Conservation (phyloP, 2,329 filamentous ascomycete species). For the Cercospora nicotianae region DNA sequence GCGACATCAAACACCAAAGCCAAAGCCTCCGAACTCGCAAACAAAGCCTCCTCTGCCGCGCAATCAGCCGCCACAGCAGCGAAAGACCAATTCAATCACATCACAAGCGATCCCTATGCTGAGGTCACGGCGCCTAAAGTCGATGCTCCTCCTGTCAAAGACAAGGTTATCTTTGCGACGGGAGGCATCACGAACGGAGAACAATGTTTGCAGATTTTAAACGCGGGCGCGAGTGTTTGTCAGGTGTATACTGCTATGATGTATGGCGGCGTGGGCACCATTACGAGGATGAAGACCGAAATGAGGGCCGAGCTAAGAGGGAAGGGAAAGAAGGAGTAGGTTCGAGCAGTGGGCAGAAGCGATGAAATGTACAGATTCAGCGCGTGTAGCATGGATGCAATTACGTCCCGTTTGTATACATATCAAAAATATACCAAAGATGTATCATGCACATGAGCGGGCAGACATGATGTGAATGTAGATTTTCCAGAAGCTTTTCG, state of each 20-base stretch:
- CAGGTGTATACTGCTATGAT: constrained; percentile 70
- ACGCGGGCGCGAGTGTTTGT: constrained; percentile 79
- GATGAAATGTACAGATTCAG: not conserved
- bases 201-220: constrained; percentile 77
- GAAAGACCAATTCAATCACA: constrained; percentile 1
- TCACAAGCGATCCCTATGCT: constrained; percentile 9
- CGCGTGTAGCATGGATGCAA: not conserved
- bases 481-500: not conserved
- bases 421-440: not conserved
- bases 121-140: constrained; percentile 10
- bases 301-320: constrained; percentile 47
- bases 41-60: not conserved
- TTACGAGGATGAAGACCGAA: constrained; percentile 54
- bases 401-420: not conserved
- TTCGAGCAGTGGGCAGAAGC: too few relatives aligned
- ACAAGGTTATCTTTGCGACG: constrained; percentile 86
- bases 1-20: not conserved
- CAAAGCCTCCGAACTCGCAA: constrained; percentile 3
- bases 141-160: constrained; percentile 39
- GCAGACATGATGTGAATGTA: not conserved
- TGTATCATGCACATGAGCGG: not conserved
- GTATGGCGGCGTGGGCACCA: constrained; percentile 63
- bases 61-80: not conserved
- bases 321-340: not conserved
- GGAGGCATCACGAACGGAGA: constrained; percentile 88